Base-by-base conservation (phyloP, 441 rosid genomes). In the Monsonia emarginata region DNA sequence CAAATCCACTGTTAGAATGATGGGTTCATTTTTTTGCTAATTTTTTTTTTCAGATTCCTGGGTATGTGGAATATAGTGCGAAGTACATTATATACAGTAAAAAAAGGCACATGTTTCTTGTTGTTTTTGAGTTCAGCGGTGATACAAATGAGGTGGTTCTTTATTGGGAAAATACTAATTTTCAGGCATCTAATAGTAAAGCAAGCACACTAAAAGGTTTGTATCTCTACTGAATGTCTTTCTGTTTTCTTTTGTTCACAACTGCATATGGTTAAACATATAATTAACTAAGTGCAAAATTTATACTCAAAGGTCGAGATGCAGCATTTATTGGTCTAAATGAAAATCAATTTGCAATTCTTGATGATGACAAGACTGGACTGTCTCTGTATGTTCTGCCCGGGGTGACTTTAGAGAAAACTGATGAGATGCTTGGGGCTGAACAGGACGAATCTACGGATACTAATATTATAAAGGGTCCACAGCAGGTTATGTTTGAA, bases 321-420 rank as follows among this genome's bases (percentile, higher is more conserved):
- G 99, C 94, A 24, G 98, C 98, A 67, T 89, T 95, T 68, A 82
- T 90, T 54, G 96, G 98, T 65, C 85, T 89, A 57, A 82, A 65
- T 75, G 99, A 95, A 46, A 83, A 85, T 76, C 97, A 95, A 40
- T 91, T 90, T 84, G 97, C 82, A 64, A 84, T 90, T 82, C 98
- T 95, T 65, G 98, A 90, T 66, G 90, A 88, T 68, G 98, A 95
- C 79, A 95, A 80, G 84, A 87, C 97, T 68, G 97, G 90, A 68
- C 77, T 91, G 70, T 81, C 85, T 59, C 72, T 95, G 69, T 95
- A 86, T 69, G 70, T 86, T 75, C 87, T 95, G 65, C 88, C 90
- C 28, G 97, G 95, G 70, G 82, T 79, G 64, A 83, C 81, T 65
- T 81, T 83, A 61, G 81, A 85, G 24, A 91, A 84, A 73, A 84